Evolutionary conservation across 163 green algal species (phyloP).

Genomic region (Scenedesmus sp.): DNA sequence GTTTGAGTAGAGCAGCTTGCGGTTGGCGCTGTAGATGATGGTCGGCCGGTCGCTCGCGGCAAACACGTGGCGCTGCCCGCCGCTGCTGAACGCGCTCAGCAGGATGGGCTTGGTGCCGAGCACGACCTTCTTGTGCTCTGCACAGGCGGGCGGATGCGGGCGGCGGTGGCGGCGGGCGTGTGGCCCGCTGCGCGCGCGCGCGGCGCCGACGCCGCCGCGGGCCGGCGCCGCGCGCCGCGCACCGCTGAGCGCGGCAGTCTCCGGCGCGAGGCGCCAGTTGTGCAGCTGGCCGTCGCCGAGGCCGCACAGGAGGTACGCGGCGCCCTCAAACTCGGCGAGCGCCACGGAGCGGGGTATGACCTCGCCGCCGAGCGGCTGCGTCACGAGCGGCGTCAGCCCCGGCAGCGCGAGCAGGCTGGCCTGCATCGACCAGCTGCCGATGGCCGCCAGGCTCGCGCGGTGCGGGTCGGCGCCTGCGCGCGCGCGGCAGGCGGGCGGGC

Average conservation of each 20-base stretch:
- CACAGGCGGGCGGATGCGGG: neutral
- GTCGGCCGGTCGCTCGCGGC: constrained; percentile 93
- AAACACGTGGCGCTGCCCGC: constrained; percentile 77
- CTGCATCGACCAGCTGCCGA: constrained; percentile 86
- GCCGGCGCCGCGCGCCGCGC: neutral
- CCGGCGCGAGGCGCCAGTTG: constrained; percentile 70
- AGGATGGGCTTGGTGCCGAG: constrained; percentile 95
- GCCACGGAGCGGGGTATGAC: constrained; percentile 91
- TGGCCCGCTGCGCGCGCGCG: too few species aligned
- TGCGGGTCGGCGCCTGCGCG: constrained; percentile 41
- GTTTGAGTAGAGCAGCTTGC: constrained; percentile 96
- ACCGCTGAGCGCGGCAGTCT: constrained; percentile 40
- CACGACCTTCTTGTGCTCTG: constrained; percentile 82
- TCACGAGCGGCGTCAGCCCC: constrained; percentile 53
- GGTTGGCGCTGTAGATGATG: constrained; percentile 90
- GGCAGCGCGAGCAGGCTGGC: constrained; percentile 71
- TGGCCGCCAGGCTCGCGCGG: constrained; percentile 60
- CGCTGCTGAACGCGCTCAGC: constrained; percentile 64
- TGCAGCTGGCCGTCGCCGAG: constrained; percentile 90
- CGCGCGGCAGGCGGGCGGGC: neutral
- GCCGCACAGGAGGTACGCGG: constrained; percentile 75
- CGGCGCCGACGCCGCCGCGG: neutral
- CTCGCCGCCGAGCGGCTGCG: constrained; percentile 69
- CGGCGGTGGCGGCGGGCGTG: too few species aligned
- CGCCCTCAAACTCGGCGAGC: constrained; percentile 82